Conservation (phyloP, 1,284 basidiomycete species). For the Ceratobasidium sp. region DNA sequence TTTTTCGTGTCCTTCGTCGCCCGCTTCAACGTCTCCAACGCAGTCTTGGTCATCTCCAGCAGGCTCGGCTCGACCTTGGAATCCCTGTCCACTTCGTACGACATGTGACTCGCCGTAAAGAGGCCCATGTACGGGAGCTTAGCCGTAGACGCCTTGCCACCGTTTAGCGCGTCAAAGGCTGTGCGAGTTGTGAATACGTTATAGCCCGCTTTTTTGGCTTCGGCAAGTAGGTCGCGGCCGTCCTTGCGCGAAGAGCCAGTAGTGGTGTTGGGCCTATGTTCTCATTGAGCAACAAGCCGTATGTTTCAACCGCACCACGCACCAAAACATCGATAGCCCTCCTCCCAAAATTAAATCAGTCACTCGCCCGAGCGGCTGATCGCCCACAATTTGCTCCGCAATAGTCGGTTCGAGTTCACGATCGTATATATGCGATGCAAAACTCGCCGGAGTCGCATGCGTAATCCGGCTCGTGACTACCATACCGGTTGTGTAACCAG, state of each 20-base stretch:
- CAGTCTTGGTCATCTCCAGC: constrained; percentile 47
- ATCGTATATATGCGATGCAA: constrained; percentile 46
- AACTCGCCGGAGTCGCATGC: constrained; percentile 47
- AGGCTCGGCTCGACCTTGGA: constrained; percentile 45
- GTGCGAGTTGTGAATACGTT: constrained; percentile 43
- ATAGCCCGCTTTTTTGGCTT: constrained; percentile 45
- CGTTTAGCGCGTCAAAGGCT: constrained; percentile 45
- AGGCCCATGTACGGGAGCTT: constrained; percentile 44
- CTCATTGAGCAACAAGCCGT: too few relatives aligned
- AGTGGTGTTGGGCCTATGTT: constrained; percentile 46
- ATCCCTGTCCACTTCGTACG: constrained; percentile 49
- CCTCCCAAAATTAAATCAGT: constrained; percentile 47
- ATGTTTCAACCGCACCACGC: too few relatives aligned
- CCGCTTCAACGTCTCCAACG: constrained; percentile 45
- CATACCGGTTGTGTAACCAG: constrained; percentile 46
- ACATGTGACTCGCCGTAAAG: constrained; percentile 45
- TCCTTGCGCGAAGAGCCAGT: constrained; percentile 45
- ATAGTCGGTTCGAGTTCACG: constrained; percentile 47
- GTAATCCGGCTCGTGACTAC: constrained; percentile 48
- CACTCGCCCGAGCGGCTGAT: constrained; percentile 45
- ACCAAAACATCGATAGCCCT: constrained; percentile 40
- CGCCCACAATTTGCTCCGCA: constrained; percentile 46
- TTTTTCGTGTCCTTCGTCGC: constrained; percentile 39
- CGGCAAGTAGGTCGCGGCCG: constrained; percentile 44
- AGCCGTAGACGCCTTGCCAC: constrained; percentile 30